Conservation (phyloP, 73 alveolate species). For the Blepharisma japonicum region DNA sequence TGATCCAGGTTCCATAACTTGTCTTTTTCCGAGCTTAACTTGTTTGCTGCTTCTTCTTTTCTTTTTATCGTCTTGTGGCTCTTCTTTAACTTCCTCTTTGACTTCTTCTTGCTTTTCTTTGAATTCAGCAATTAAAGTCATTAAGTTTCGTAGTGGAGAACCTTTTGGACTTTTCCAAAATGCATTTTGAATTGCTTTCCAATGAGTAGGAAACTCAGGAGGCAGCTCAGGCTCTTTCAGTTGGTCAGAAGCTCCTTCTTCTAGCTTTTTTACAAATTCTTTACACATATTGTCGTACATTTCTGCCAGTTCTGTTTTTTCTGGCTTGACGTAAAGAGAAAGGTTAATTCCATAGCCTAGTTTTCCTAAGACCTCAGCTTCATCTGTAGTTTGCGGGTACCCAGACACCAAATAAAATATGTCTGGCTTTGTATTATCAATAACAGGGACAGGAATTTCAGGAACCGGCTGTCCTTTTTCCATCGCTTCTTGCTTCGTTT, state of each 20-base stretch:
- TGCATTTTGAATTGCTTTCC: constrained; percentile 3
- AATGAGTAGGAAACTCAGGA: constrained; percentile 2
- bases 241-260: neutral
- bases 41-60: constrained; percentile 8
- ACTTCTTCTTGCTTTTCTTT: constrained; percentile 22
- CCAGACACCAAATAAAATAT: constrained; percentile 4
- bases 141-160: neutral
- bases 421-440: constrained; percentile 25
- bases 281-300: neutral
- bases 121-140: neutral
- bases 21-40: neutral
- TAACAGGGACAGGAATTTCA: neutral
- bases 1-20: neutral
- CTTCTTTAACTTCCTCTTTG: neutral
- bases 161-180: neutral
- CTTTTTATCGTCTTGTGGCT: neutral
- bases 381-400: constrained; percentile 10
- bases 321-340: neutral
- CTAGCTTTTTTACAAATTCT: neutral
- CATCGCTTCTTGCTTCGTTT: constrained; percentile 6
- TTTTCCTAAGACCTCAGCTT: constrained; percentile 24
- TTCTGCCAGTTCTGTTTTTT: neutral
- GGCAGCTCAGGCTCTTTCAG: neutral
- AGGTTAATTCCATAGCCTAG: neutral
- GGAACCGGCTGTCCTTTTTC: constrained; percentile 11